Percentiles rank a stretch among this genome's conserved stretches.
phyloP scores from a whole-genome alignment of 1,284 basidiomycete species.

The Lentinula novae-zelandiae region DNA sequence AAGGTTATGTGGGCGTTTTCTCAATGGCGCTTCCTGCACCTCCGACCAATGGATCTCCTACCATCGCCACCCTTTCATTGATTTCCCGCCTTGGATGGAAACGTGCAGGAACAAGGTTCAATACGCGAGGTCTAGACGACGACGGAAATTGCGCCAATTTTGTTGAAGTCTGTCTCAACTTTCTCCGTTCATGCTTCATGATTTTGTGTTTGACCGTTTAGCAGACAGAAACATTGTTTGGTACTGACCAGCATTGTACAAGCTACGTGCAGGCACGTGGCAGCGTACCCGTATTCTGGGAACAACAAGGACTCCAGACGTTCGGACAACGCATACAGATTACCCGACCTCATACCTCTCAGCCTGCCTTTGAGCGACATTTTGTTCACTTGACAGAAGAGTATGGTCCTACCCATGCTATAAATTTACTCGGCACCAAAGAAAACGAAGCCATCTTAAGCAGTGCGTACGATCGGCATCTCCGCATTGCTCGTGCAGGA shows the following conservation, averaged over 20 bases:
- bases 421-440: constrained; percentile 86
- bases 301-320: constrained; percentile 91
- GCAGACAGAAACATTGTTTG: constrained; percentile 89
- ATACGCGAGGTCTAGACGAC: constrained; percentile 96
- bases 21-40: constrained; percentile 70
- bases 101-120: constrained; percentile 95
- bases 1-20: constrained; percentile 84
- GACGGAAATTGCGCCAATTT: constrained; percentile 98
- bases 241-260: constrained; percentile 78
- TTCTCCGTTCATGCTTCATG: constrained; percentile 12
- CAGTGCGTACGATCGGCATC: constrained; percentile 76
- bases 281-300: constrained; percentile 98
- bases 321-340: constrained; percentile 91
- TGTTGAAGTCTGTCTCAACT: constrained; percentile 68
- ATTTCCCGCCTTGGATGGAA: constrained; percentile 92
- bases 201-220: constrained; percentile 14
- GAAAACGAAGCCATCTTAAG: constrained; percentile 91
- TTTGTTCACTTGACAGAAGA: constrained; percentile 83
- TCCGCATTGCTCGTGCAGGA: constrained; percentile 56
- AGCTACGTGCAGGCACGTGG: constrained; percentile 94
- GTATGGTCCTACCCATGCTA: constrained; percentile 78
- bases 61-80: constrained; percentile 69
- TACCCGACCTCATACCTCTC: constrained; percentile 91
- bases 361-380: constrained; percentile 95
- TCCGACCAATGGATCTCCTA: constrained; percentile 64